Evolutionary conservation across 2,329 filamentous ascomycete species (phyloP).

Genomic region (Colletotrichum sp.): DNA sequence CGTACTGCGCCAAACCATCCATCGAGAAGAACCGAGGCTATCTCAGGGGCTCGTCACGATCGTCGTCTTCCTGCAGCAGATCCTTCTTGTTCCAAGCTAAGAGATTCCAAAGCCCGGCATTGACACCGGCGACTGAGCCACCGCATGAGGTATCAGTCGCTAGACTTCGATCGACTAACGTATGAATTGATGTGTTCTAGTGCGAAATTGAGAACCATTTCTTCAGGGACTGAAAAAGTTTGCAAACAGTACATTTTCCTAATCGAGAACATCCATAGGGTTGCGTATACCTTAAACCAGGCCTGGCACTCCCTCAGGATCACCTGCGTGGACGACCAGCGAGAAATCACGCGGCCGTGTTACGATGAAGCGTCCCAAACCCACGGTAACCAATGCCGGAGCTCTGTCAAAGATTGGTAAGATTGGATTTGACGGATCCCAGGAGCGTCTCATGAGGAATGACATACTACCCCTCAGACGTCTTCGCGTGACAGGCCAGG

Average conservation of each 20-base stretch:
- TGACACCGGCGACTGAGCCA: not conserved
- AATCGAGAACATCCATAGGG: not conserved
- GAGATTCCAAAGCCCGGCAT: not conserved
- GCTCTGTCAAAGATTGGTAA: not conserved
- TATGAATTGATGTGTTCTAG: not conserved
- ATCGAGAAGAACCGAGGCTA: not conserved
- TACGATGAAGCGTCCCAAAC: not conserved
- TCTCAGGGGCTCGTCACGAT: not conserved
- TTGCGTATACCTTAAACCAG: accelerated
- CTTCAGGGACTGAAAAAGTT: not conserved
- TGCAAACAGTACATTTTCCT: not conserved
- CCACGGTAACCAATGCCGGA: not conserved
- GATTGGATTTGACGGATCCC: not conserved
- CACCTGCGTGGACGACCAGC: not conserved
- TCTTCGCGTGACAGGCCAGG: not conserved
- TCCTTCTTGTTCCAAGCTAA: not conserved
- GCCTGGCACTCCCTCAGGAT: not conserved
- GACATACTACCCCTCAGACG: not conserved
- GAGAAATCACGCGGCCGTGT: not conserved
- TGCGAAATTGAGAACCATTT: accelerated
- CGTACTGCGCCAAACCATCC: not conserved
- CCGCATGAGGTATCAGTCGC: not conserved
- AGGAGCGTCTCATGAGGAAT: not conserved
- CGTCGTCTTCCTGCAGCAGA: not conserved
- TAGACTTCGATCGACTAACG: not conserved